Evolutionary conservation across 1,139 yeast species (phyloP).

Genomic region (Pichia norvegensis): DNA sequence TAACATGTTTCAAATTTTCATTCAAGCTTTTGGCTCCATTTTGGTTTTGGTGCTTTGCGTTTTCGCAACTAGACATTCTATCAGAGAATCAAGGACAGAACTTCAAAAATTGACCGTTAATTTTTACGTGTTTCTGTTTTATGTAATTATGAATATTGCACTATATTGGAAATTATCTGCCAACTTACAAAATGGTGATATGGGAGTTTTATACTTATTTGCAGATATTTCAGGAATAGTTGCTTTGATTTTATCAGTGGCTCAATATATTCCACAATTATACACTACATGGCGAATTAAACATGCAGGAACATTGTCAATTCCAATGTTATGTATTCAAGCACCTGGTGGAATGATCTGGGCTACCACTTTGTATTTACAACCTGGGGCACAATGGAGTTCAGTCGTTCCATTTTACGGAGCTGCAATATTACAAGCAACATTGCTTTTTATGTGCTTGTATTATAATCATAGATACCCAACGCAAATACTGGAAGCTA

Average conservation of each 20-base stretch:
- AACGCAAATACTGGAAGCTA: constrained; percentile 23
- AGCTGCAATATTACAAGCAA: constrained; percentile 63
- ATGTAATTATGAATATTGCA: constrained; percentile 20
- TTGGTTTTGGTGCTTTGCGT: constrained; percentile 52
- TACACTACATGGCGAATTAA: constrained; percentile 59
- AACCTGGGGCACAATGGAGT: constrained; percentile 81
- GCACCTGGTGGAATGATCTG: constrained; percentile 86
- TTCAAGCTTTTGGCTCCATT: constrained; percentile 61
- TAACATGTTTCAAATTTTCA: constrained; percentile 61
- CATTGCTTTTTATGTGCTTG: constrained; percentile 43
- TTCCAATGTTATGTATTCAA: constrained; percentile 78
- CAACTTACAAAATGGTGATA: constrained; percentile 9
- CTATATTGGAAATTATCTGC: constrained; percentile 21
- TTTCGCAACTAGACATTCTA: constrained; percentile 37
- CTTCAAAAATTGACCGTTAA: constrained; percentile 36
- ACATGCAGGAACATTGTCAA: constrained; percentile 74
- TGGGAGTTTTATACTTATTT: constrained; percentile 21
- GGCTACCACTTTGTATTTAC: constrained; percentile 59
- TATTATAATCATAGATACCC: constrained; percentile 31
- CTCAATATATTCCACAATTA: constrained; percentile 79
- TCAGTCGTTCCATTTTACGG: constrained; percentile 76
- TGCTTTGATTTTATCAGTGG: constrained; percentile 53
- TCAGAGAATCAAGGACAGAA: constrained; percentile 41
- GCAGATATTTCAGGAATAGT: constrained; percentile 60
- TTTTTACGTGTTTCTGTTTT: constrained; percentile 28